Evolutionary conservation across 371 early-diverging fungal species (phyloP).

Genomic region (Sporodiniella umbellata): DNA sequence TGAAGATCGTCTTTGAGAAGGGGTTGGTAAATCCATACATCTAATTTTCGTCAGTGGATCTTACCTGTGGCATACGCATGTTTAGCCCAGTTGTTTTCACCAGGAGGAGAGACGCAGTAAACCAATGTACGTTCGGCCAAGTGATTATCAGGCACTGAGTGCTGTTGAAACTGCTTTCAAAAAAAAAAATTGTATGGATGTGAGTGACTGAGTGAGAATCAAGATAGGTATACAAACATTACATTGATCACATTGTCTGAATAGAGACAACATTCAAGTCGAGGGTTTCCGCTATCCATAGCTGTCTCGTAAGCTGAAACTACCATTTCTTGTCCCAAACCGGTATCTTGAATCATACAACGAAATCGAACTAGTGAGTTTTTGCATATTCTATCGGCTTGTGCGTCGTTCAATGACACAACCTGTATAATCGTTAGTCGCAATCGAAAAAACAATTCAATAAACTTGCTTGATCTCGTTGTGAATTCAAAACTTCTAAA

Average conservation of each 20-base stretch:
- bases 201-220: no score
- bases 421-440: slow-evolving; percentile 32
- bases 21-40: background rate
- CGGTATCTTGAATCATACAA: slow-evolving; percentile 69
- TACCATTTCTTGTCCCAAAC: slow-evolving; percentile 60
- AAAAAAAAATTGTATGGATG: no score
- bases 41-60: background rate
- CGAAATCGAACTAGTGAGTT: slow-evolving; percentile 59
- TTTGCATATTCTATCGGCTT: slow-evolving; percentile 35
- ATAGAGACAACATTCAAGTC: slow-evolving; percentile 33
- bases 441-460: background rate
- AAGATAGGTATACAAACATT: no score
- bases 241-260: no score
- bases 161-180: no score
- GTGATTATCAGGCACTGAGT: slow-evolving; percentile 25
- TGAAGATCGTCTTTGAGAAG: no score
- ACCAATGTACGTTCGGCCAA: slow-evolving; percentile 38
- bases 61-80: slow-evolving; percentile 13
- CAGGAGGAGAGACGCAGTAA: slow-evolving; percentile 67
- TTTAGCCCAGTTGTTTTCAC: slow-evolving; percentile 53
- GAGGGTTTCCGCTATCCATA: slow-evolving; percentile 16
- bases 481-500: slow-evolving; percentile 11
- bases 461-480: slow-evolving; percentile 17
- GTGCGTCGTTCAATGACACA: slow-evolving; percentile 41
- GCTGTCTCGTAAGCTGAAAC: slow-evolving; percentile 42